A percentile compares a stretch with the other conserved stretches of the same genome.
Conservation (phyloP, 768 basidiomycete species). For the Boletus tomentosulus region DNA sequence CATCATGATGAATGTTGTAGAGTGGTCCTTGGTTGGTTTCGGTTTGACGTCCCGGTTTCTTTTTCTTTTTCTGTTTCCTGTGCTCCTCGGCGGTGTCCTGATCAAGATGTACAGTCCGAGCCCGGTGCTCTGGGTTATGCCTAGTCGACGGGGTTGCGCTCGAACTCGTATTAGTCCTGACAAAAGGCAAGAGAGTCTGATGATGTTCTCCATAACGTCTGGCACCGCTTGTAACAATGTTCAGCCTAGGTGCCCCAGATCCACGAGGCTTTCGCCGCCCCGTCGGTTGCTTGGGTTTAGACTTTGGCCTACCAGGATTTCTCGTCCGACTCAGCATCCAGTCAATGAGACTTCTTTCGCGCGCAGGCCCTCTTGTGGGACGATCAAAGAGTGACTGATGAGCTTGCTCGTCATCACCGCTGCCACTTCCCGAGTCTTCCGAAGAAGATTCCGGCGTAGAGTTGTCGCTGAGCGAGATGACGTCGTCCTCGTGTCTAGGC, state of each 20-base stretch:
- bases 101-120: conserved; percentile 6
- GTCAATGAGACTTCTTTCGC: conserved; percentile 54
- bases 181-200: conserved; percentile 40
- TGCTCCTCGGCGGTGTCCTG: conserved; percentile 3
- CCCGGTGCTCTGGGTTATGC: conserved; percentile 4
- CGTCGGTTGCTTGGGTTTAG: conserved; percentile 12
- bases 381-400: conserved; percentile 33
- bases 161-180: conserved; percentile 7
- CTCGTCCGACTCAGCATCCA: conserved; percentile 57
- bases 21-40: conserved; percentile 30
- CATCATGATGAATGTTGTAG: conserved; percentile 37
- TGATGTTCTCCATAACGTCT: conserved; percentile 30
- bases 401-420: conserved; percentile 30
- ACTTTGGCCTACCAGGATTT: conserved; percentile 11
- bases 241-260: conserved; percentile 17
- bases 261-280: conserved; percentile 11
- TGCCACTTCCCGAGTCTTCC: conserved; percentile 12
- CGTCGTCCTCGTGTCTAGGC: conserved; percentile 3
- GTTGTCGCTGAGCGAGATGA: conserved; percentile 24
- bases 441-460: conserved; percentile 6
- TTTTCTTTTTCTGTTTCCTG: conserved; percentile 19
- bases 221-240: conserved; percentile 39
- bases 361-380: conserved; percentile 21
- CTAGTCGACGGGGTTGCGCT: conserved; percentile 7
- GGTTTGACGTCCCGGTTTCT: conserved; percentile 28